Percentiles rank a stretch among this genome's conserved stretches.
Evolutionary conservation across 2,329 filamentous ascomycete genomes (phyloP).

Genomic region (Drechslera avenae): DNA sequence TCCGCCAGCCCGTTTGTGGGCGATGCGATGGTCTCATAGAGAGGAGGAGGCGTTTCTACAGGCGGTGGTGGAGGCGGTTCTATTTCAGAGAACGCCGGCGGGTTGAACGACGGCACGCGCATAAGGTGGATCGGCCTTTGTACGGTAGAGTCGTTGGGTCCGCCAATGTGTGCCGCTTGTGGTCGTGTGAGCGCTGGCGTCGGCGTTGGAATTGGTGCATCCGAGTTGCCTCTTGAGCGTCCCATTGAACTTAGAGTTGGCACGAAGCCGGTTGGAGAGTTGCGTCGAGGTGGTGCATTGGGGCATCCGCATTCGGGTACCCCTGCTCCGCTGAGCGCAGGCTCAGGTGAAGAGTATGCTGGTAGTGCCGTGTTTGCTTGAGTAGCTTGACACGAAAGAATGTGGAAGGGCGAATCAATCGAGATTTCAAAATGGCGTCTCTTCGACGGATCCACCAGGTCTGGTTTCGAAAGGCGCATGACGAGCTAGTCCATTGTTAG

Average conservation of each 20-base stretch:
- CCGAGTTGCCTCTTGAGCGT: conserved; percentile 37
- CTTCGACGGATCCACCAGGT: conserved; percentile 76
- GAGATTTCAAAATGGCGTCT: conserved; percentile 93
- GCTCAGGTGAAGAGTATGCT: conserved; percentile 69
- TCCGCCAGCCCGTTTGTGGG: conserved; percentile 75
- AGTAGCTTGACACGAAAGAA: conserved; percentile 90
- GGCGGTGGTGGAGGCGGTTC: conserved; percentile 73
- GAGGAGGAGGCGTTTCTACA: conserved; percentile 78
- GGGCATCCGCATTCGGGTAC: conserved; percentile 68
- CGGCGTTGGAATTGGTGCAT: conserved; percentile 24
- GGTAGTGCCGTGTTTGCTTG: conserved; percentile 86
- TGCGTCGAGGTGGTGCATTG: conserved; percentile 61
- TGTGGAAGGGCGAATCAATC: conserved; percentile 93
- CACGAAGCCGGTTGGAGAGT: conserved; percentile 55
- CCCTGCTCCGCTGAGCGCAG: conserved; percentile 34
- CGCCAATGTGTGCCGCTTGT: conserved; percentile 52
- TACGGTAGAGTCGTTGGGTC: conserved; percentile 53
- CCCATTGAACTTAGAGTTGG: conserved; percentile 66
- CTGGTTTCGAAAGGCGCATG: conserved; percentile 85
- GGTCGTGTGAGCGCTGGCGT: conserved; percentile 56
- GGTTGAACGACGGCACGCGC: conserved; percentile 83
- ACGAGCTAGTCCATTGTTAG: conserved; percentile 68
- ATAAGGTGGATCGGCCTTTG: conserved; percentile 82
- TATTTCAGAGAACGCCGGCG: conserved; percentile 84
- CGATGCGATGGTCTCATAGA: conserved; percentile 80